Conservation (phyloP, 768 basidiomycete genomes). For the Auriscalpium orientale region DNA sequence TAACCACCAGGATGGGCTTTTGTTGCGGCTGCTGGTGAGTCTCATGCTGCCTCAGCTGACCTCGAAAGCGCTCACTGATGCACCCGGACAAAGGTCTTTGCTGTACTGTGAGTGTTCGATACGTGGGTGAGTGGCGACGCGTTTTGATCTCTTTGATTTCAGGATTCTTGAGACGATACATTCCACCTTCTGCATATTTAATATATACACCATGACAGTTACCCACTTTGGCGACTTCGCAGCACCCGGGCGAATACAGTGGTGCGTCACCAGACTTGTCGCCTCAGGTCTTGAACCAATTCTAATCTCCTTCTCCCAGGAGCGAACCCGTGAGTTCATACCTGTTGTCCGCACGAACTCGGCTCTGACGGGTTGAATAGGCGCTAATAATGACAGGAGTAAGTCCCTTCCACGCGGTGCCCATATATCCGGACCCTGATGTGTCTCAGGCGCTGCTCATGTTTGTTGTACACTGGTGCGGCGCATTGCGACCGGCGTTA, state of each 20-base stretch:
- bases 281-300: neutral
- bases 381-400: neutral
- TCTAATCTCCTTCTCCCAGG: neutral
- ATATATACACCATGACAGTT: neutral
- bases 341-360: too few species aligned
- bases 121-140: too few species aligned
- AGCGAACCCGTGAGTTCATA: neutral
- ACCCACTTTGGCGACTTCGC: neutral
- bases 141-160: neutral
- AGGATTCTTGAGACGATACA: neutral
- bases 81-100: neutral
- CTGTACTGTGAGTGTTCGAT: neutral
- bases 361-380: neutral
- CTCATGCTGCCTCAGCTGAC: too few species aligned
- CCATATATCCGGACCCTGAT: neutral
- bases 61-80: too few species aligned
- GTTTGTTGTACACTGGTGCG: neutral
- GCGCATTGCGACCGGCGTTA: neutral
- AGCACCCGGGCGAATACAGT: neutral
- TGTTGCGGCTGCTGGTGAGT: neutral
- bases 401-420: neutral
- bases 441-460: neutral
- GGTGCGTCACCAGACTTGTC: neutral
- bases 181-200: neutral
- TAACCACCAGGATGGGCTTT: neutral